Conservation (phyloP, 345 rosid genomes). For the Nasturtium officinale region DNA sequence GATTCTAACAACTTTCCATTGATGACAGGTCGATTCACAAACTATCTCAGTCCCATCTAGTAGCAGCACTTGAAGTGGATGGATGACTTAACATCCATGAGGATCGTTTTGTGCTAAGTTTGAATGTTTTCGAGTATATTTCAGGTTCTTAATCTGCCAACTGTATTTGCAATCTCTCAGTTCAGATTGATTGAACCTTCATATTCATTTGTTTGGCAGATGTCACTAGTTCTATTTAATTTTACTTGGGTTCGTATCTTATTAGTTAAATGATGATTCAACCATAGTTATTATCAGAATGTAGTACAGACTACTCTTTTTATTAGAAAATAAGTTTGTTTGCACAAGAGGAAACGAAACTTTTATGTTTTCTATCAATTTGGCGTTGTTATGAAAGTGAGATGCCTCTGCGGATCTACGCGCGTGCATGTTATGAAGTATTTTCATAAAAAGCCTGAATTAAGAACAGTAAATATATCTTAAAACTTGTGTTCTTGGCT, state of each 20-base stretch:
- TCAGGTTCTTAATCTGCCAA: constrained; percentile 36
- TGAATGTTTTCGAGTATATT: constrained; percentile 15
- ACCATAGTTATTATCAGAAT: constrained; percentile 16
- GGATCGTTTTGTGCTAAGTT: not conserved
- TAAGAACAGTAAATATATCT: not conserved
- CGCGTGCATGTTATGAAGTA: constrained; percentile 1
- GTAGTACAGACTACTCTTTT: constrained; percentile 5
- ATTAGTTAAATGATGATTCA: constrained; percentile 20
- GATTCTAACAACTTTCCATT: constrained; percentile 8
- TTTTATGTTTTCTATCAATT: not conserved
- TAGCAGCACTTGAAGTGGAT: constrained; percentile 15
- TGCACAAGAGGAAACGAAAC: not conserved
- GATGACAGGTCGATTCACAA: constrained; percentile 72
- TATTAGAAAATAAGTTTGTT: constrained; percentile 9
- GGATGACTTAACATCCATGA: not conserved
- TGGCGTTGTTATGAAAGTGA: constrained; percentile 8
- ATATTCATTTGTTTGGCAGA: constrained; percentile 9
- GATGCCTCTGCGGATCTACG: not conserved
- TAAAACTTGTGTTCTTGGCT: not conserved
- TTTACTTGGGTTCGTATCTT: constrained; percentile 22
- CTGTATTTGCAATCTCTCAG: constrained; percentile 7
- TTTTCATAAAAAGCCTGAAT: not conserved
- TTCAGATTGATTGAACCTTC: constrained; percentile 10
- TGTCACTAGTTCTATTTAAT: not conserved
- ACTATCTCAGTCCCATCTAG: constrained; percentile 86